Percentiles rank a stretch among this genome's conserved stretches.
Conservation (phyloP, 495 filamentous ascomycete species). For the Darksidea phi region DNA sequence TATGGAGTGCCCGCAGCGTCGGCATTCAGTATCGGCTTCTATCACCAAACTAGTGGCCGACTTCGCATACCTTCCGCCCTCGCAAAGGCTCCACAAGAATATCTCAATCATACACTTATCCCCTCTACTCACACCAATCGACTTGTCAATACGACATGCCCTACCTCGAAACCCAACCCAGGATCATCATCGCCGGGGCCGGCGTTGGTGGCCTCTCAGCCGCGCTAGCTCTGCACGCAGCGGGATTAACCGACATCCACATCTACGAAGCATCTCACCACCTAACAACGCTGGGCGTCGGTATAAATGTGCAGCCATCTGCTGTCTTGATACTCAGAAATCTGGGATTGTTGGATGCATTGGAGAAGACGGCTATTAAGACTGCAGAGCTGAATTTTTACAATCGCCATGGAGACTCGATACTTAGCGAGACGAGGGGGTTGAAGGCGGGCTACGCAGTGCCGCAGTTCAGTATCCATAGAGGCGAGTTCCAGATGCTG, state of each 20-base stretch:
- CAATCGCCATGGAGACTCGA: constrained; percentile 26
- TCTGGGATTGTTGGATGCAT: constrained; percentile 16
- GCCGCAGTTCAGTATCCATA: constrained; percentile 23
- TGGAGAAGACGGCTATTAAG: constrained; percentile 22
- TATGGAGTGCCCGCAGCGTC: too few relatives aligned
- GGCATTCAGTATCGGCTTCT: too few relatives aligned
- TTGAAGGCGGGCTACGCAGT: constrained; percentile 7
- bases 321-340: constrained; percentile 29
- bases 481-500: constrained; percentile 23
- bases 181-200: constrained; percentile 28
- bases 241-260: constrained; percentile 20
- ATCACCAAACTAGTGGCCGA: too few relatives aligned
- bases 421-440: constrained; percentile 23
- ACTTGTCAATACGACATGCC: neutral
- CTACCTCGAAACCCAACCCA: neutral
- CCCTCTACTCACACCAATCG: too few relatives aligned
- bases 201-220: constrained; percentile 27
- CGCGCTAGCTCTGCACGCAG: constrained; percentile 23
- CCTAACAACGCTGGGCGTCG: constrained; percentile 25
- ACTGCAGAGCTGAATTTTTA: constrained; percentile 28
- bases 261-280: constrained; percentile 18
- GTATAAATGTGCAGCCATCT: constrained; percentile 30
- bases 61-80: too few relatives aligned
- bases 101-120: too few relatives aligned
- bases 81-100: too few relatives aligned